Evolutionary conservation across 1,284 basidiomycete genomes (phyloP), one percentile per base, ranked within the genome.

Genomic region (Afroboletus lepidellus): DNA sequence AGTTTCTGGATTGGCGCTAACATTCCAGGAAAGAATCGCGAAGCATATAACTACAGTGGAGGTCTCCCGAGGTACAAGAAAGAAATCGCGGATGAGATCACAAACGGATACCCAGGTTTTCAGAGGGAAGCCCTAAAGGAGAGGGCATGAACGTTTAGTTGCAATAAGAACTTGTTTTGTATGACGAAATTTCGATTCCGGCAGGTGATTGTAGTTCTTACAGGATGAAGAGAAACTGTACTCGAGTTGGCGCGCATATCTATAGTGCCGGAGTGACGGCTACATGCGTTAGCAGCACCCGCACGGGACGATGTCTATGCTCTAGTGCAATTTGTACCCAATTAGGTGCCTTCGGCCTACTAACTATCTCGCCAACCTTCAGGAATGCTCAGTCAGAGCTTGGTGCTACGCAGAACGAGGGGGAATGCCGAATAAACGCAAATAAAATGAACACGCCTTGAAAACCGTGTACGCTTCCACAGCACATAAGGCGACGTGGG

Each of bases 361-460:
- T n/a, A n/a, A n/a, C n/a, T 59, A 96, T 95, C 74, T 97, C 93
- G 52, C 94, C 94, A 75, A 97, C 83, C 83, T 91, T 30, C 36
- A 46, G 12, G 9, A 20, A 5, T 41, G 24, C 8, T 18, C 23
- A 25, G 37, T 66, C 36, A 63, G 33, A 13, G 50, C n/a, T 24
- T n/a, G 25, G 18, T 20, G 9, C 7, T 13, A 37, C 30, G 66
- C 76, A 16, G 20, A 41, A 30, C 9, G 9, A 3, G 9, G 13
- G 13, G 8, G 9, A 6, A 21, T 16, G 16, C 18, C 6, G 39
- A 55, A 34, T n/a, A n/a, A n/a, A n/a, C n/a, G n/a, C n/a, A 20
- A 47, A 3, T 8, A 20, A 41, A 45, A 3, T 3, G 6, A 33
- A 68, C 79, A 42, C 55, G 85, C 87, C 76, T 89, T 90, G 77